Evolutionary conservation across 371 early-diverging fungal genomes (phyloP).

Genomic region (Mortierella sp.): DNA sequence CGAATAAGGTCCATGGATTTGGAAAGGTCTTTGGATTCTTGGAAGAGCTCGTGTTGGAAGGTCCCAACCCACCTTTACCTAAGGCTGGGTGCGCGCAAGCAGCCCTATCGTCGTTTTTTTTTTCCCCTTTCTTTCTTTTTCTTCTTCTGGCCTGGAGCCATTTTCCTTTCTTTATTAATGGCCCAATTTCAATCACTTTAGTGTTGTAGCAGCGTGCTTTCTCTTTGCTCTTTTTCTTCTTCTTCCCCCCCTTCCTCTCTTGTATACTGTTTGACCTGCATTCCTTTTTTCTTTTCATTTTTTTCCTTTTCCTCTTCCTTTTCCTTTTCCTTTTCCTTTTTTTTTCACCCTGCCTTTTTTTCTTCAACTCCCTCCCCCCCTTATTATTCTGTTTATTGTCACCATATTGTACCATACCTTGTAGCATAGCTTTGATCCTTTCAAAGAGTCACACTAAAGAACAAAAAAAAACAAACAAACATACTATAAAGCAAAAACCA

Average conservation of each 20-base stretch:
- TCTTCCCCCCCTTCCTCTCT: not conserved
- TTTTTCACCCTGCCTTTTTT: no score
- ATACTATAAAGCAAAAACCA: no score
- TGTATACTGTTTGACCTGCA: not conserved
- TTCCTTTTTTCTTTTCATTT: not conserved
- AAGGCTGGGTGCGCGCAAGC: no score
- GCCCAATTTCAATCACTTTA: not conserved
- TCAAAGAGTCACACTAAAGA: not conserved
- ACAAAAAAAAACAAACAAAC: no score
- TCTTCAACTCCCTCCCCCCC: no score
- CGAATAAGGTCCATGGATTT: no score
- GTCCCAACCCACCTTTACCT: no score
- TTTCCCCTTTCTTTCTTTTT: not conserved
- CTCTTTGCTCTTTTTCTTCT: not conserved
- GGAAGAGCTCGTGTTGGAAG: no score
- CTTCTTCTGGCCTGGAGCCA: conserved; percentile 1
- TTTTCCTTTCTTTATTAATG: not conserved
- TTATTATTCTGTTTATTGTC: no score
- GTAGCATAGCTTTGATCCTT: not conserved
- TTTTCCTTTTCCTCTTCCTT: not conserved
- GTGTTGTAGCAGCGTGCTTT: not conserved
- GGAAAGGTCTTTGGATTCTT: no score
- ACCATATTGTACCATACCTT: not conserved
- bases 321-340: not conserved
- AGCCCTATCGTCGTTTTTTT: not conserved